Evolutionary conservation across 345 rosid genomes (phyloP).

Genomic region (Pistacia atlantica): DNA sequence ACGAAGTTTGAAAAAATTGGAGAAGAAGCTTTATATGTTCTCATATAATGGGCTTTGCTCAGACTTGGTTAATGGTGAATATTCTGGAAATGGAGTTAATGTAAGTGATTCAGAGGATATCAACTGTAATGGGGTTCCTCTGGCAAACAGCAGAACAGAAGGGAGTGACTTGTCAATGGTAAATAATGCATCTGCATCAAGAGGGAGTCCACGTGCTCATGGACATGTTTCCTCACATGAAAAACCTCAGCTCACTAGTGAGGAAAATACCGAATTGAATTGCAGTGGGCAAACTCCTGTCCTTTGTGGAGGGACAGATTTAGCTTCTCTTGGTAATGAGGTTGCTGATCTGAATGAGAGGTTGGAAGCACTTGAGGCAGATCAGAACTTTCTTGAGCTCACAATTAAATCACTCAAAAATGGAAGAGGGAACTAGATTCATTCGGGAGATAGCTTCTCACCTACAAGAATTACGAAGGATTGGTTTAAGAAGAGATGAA

Average conservation of each 20-base stretch:
- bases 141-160: constrained; percentile 17
- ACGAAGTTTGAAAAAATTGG: constrained; percentile 48
- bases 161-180: constrained; percentile 18
- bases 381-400: constrained; percentile 49
- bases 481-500: constrained; percentile 31
- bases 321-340: constrained; percentile 28
- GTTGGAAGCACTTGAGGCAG: constrained; percentile 51
- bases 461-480: constrained; percentile 41
- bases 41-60: constrained; percentile 28
- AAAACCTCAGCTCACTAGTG: not conserved
- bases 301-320: not conserved
- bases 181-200: constrained; percentile 23
- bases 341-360: constrained; percentile 45
- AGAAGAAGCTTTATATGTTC: constrained; percentile 36
- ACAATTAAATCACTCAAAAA: constrained; percentile 42
- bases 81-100: constrained; percentile 18
- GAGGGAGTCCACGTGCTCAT: constrained; percentile 18
- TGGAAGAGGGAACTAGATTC: constrained; percentile 48
- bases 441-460: constrained; percentile 54
- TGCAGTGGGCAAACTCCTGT: not conserved
- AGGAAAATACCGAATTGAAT: constrained; percentile 11
- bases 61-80: constrained; percentile 15
- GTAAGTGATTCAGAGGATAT: constrained; percentile 1
- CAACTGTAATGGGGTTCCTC: constrained; percentile 16
- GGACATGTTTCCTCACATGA: constrained; percentile 18